These are phyloP conservation scores for Aspergillaceae sp. DNA, from an alignment of 2,329 filamentous ascomycete genomes.

Conservation along the genomic window DNA sequence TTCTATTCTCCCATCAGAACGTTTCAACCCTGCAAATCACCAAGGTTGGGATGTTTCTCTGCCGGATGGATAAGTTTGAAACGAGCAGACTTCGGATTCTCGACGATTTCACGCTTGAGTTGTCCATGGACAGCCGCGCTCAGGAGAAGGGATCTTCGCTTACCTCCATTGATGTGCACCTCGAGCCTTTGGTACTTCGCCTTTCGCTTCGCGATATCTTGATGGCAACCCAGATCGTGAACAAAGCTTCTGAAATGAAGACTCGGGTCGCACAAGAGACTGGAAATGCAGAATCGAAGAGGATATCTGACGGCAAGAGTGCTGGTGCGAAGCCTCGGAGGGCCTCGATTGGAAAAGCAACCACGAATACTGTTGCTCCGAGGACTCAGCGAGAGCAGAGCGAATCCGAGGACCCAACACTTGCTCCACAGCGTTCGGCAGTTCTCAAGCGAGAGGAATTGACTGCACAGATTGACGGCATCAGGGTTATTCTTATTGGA, in stretches of 20 bases:
- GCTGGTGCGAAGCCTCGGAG: conserved; percentile 32
- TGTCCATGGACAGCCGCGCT: conserved; percentile 70
- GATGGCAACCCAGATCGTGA: conserved; percentile 83
- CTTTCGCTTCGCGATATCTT: conserved; percentile 91
- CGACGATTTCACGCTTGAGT: conserved; percentile 88
- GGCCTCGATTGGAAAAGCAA: conserved; percentile 39
- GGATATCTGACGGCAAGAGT: conserved; percentile 37
- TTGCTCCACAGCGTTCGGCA: conserved; percentile 36
- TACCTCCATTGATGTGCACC: conserved; percentile 73
- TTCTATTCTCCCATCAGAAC: conserved; percentile 87
- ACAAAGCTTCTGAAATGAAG: conserved; percentile 81
- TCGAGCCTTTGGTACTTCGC: conserved; percentile 84
- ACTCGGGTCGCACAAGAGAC: conserved; percentile 40
- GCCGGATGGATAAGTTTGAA: conserved; percentile 96
- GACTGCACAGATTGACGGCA: conserved; percentile 74
- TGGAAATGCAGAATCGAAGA: conserved; percentile 46
- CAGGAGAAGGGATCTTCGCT: conserved; percentile 52
- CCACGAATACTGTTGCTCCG: conserved; percentile 32
- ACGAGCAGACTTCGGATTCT: conserved; percentile 82
- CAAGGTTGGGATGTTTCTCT: conserved; percentile 95
- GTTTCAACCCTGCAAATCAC: conserved; percentile 88
- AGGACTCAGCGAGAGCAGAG: conserved; percentile 40
- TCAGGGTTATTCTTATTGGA: conserved; percentile 88
- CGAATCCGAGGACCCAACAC: conserved; percentile 33
- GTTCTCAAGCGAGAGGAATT: conserved; percentile 67